Percentiles rank a stretch among this genome's conserved stretches.
These are phyloP conservation scores for Magnusiomyces magnusii DNA, from an alignment of 1,139 yeast genomes.

Conservation along the genomic window DNA sequence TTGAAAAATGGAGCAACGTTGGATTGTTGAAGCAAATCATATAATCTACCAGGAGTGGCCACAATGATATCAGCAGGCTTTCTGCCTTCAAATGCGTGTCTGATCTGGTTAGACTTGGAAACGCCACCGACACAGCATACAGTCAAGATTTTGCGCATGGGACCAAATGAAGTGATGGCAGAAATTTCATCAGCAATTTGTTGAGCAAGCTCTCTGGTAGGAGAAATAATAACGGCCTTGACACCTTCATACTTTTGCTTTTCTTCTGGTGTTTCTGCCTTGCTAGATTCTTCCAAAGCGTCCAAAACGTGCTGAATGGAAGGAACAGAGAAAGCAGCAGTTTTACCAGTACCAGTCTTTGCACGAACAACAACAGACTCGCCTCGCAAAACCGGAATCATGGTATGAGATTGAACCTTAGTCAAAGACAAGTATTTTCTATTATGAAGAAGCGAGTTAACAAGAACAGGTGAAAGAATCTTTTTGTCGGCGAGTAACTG, in stretches of 20 bases:
- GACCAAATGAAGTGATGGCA: slow-evolving; percentile 31
- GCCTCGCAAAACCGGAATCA: slow-evolving; percentile 54
- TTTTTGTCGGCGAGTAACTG: slow-evolving; percentile 26
- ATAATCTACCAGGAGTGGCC: slow-evolving; percentile 87
- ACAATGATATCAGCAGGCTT: slow-evolving; percentile 50
- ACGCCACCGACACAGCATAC: slow-evolving; percentile 48
- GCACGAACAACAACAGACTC: slow-evolving; percentile 76
- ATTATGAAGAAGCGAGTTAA: slow-evolving; percentile 31
- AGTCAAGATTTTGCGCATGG: slow-evolving; percentile 32
- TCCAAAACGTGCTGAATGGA: slow-evolving; percentile 51
- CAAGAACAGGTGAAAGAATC: slow-evolving; percentile 30
- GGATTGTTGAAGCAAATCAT: slow-evolving; percentile 46
- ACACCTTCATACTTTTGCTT: slow-evolving; percentile 23
- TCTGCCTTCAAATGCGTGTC: slow-evolving; percentile 26
- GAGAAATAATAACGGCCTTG: slow-evolving; percentile 64
- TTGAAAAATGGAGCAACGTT: slow-evolving; percentile 44
- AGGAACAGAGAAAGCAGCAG: slow-evolving; percentile 81
- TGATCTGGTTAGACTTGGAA: slow-evolving; percentile 35
- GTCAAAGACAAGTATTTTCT: slow-evolving; percentile 44
- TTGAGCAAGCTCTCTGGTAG: slow-evolving; percentile 86
- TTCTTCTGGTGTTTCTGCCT: background rate
- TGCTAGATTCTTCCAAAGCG: slow-evolving; percentile 24
- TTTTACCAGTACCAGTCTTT: slow-evolving; percentile 94
- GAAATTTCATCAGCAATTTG: slow-evolving; percentile 69
- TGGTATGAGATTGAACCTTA: slow-evolving; percentile 68